Base-by-base conservation (phyloP, 2,329 filamentous ascomycete genomes). In the Arachnopeziza araneosa region DNA sequence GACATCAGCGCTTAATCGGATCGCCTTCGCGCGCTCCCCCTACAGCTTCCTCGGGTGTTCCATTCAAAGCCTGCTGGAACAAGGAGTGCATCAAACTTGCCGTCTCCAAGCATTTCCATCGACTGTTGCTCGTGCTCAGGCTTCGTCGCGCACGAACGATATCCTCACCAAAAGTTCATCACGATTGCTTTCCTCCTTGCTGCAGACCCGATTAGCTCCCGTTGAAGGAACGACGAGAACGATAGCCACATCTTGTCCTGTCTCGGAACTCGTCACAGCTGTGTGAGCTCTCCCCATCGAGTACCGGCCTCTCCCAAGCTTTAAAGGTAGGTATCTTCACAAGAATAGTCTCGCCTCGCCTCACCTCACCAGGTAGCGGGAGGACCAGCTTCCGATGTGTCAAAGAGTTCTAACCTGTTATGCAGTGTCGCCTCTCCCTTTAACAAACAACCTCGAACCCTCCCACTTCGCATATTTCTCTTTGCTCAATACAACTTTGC, bases 41-140 rank as follows among this genome's bases (percentile, higher is more conserved):
- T 44, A 44, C 61, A 66, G 58, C 67, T 72, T 73, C 68, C 65
- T 68, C 67, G 67, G 65, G 59, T 69, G 68, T 72, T 72, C 69
- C 68, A 74, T 60, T 57, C 32, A 49, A n/a, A 50, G 54, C 57
- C 30, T 54, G 44, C 61, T 72, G 73, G 73, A 72, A 74, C 72
- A 74, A 44, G 70, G 69, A 70, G 57, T 75, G 74, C 72, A 65
- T 74, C 74, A 74, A 71, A 69, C 36, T 14, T 72, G 66, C 69
- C 69, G 70, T 71, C 69, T 70, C 67, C 67, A 68, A 66, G 60
- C 48, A 30, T 50, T 48, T 48, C 24, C 50, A 36, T 30, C 36
- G 24, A 52, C 53, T 66, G 62, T 57, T 57, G 58, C 63, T 64
- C 52, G 58, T 26, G 48, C 58, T 30, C 26, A 30, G 26, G 26